Evolutionary conservation across 164 flowering plant genomes (phyloP).

Genomic region (Aristolochia californica): DNA sequence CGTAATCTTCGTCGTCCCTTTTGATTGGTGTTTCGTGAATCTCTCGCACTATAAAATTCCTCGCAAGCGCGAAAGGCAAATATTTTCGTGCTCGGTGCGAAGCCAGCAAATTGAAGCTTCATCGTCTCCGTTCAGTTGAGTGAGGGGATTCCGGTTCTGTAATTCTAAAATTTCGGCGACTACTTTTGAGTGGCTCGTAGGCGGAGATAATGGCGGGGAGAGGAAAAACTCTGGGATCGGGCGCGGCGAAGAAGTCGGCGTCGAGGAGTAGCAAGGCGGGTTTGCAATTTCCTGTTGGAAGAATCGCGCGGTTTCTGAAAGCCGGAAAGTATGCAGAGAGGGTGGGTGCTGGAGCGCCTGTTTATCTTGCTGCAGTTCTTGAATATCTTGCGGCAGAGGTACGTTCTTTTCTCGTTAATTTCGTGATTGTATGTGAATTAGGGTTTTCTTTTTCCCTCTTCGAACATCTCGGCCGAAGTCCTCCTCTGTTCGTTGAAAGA

Average conservation of each 20-base stretch:
- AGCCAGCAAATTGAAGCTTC: neutral
- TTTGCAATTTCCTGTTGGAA: constrained; percentile 16
- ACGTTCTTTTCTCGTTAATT: neutral
- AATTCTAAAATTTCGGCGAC: too few relatives aligned
- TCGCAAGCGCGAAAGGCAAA: neutral
- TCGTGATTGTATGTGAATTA: neutral
- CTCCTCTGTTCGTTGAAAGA: too few relatives aligned
- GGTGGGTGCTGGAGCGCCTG: constrained; percentile 18
- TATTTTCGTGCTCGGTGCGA: too few relatives aligned
- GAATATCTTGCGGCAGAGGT: constrained; percentile 19
- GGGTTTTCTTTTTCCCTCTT: neutral
- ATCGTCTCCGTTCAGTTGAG: neutral
- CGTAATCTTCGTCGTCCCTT: neutral
- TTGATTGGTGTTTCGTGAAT: neutral
- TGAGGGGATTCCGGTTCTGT: neutral
- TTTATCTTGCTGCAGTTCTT: constrained; percentile 16
- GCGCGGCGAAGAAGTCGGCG: constrained; percentile 16
- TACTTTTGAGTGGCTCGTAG: neutral
- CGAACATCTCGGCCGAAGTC: neutral
- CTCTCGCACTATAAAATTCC: neutral
- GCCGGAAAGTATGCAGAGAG: constrained; percentile 18
- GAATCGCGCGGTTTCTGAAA: constrained; percentile 16
- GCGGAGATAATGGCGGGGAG: constrained; percentile 11
- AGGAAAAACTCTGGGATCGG: constrained; percentile 12
- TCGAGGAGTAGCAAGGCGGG: constrained; percentile 19